Base-by-base conservation (phyloP, 257 asterid genomes). In the Eucommia ulmoides region DNA sequence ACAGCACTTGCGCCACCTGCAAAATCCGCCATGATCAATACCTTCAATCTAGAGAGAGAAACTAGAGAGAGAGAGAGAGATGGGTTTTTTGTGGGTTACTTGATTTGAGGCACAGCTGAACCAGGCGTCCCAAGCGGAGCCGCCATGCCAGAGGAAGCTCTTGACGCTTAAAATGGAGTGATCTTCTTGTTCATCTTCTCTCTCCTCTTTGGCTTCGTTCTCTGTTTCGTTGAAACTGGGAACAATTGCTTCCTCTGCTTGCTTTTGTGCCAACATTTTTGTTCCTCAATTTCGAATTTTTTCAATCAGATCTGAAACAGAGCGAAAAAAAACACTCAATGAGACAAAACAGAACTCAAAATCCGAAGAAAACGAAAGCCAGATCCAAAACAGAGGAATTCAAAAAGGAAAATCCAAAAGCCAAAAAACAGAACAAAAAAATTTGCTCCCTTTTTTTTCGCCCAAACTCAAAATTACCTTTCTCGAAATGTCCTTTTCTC, bases 61-160 rank as follows among this genome's bases (percentile, higher is more conserved):
- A 12, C 8, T 12, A 5, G 8, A 5, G 38, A 29, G 38, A 29
- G 7, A 5, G 7, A 12, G 38, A 29, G 7, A 12, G 12, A 29
- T 29, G 12, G 7, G 12, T 29, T 29, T 7, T 29, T 12, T 29
- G 38, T 5, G 12, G 12, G 38, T n/a, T 73, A 87, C 97, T 75
- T 89, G 98, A 62, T 89, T 89, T 20, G 97, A 89, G 53, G 97
- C 77, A 41, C 96, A 89, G 41, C 97, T 89, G 68, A 89, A 89
- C 97, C 96, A 89, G 53, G 98, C 98, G 55, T 89, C 98, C 83
- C 83, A 89, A 63, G 81, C 81, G 22, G 98, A 89, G 69, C 98
- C 98, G 19, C 98, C 98, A 60, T 89, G 98, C 98, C 98, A 89
- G 41, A 89, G 88, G 47, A 74, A 19, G 73, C 47, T 89, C 53